Conservation (phyloP, 129 eudicot genomes). For the Helichrysum umbraculigerum region DNA sequence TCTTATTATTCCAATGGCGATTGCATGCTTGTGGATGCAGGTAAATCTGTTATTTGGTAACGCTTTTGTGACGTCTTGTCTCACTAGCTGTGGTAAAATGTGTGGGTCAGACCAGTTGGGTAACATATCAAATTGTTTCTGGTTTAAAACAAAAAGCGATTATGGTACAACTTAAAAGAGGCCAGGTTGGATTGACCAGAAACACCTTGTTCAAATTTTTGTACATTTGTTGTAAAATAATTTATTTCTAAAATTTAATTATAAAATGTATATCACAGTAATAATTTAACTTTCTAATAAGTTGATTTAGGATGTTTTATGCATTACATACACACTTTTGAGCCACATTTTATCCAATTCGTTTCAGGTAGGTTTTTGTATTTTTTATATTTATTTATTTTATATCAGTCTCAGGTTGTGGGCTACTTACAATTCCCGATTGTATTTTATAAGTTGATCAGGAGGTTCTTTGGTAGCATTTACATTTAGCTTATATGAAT, state of each 20-base stretch:
- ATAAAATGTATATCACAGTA: neutral
- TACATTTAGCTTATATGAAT: slow-evolving; percentile 11
- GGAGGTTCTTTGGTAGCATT: slow-evolving; percentile 9
- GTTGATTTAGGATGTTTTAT: neutral
- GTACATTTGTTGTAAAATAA: neutral
- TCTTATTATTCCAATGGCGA: slow-evolving; percentile 90
- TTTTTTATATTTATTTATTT: neutral
- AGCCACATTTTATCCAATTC: neutral
- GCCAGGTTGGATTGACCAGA: neutral
- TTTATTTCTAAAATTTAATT: neutral
- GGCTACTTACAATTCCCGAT: neutral
- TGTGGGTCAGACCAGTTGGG: neutral
- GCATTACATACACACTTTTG: neutral
- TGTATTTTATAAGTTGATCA: neutral
- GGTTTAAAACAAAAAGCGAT: neutral
- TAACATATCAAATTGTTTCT: neutral
- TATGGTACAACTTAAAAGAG: neutral
- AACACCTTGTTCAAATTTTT: neutral
- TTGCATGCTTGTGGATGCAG: slow-evolving; percentile 99
- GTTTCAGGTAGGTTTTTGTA: neutral
- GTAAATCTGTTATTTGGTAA: slow-evolving; percentile 34
- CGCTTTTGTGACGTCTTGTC: neutral
- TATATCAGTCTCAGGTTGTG: neutral
- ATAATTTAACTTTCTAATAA: neutral
- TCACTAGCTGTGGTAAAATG: neutral